Evolutionary conservation across 106 monocot species (phyloP), one percentile per base, ranked within the genome.

Genomic region (Dendrobium huoshanense): DNA sequence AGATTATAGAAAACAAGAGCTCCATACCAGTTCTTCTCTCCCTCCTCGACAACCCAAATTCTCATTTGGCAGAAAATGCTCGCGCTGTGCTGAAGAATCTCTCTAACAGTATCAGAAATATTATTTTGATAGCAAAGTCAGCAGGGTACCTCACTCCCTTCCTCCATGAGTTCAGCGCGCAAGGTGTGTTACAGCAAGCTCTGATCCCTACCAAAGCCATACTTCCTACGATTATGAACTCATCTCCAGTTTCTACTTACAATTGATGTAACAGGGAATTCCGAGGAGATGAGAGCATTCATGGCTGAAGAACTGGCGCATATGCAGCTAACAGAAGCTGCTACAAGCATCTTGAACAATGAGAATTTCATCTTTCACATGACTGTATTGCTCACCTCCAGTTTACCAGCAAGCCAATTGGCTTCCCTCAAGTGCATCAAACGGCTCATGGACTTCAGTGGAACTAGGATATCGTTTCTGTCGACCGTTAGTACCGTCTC

Each of bases 381-480:
- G n/a, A 78, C 72, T 16, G 54, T 37, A n/a, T 72, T 59, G 54
- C 78, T 83, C 15, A 64, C 29, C 48, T 48, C 18, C 41, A 67
- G 45, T 59, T 16, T 29, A 3, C 81, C 55, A 20, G 16, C 24
- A 16, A 31, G 11, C n/a, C 77, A 78, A 29, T 55, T n/a, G 18
- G n/a, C 77, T 25, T 78, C 54, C 68, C 72, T 83, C 41, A 19
- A 29, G 8, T 83, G 83, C 83, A 70, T 83, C n/a, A 78, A 78
- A 42, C 25, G 42, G 24, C 70, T 83, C 10, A n/a, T 48, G 3
- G 13, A n/a, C n/a, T 83, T 72, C 27, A 20, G 17, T 16, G 24
- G 72, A 70, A 22, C 73, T 15, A 78, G 54, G 72, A 24, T 20
- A 4, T 10, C 7, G 54, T 54, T 83, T 31, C 51, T 83, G 15